Conservation (phyloP, 768 basidiomycete genomes). For the Infundibulicybe gibba region DNA sequence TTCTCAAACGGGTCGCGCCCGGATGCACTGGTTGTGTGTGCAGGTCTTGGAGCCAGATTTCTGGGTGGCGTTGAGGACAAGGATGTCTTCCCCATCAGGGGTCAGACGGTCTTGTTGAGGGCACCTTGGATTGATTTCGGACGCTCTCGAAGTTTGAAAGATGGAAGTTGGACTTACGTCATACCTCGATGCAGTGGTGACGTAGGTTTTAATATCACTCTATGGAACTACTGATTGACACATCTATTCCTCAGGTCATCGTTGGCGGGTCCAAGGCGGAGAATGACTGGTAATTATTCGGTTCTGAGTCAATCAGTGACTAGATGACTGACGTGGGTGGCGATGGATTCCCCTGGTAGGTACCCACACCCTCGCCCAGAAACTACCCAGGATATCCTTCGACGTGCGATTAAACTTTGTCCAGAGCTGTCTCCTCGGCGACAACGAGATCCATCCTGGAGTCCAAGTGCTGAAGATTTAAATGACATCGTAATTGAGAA, state of each 20-base stretch:
- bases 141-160: slow-evolving; percentile 35
- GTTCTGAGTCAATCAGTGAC: neutral
- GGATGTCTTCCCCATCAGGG: slow-evolving; percentile 71
- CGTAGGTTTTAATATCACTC: slow-evolving; percentile 47
- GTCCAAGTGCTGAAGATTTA: slow-evolving; percentile 47
- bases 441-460: slow-evolving; percentile 33
- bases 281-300: neutral
- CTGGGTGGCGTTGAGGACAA: slow-evolving; percentile 82
- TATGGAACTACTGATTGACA: no score
- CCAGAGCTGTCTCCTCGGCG: slow-evolving; percentile 58
- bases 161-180: slow-evolving; percentile 18
- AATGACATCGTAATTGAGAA: slow-evolving; percentile 44
- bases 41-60: slow-evolving; percentile 69
- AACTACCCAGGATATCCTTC: slow-evolving; percentile 57
- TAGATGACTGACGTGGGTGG: neutral
- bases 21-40: slow-evolving; percentile 65
- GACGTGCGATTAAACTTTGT: slow-evolving; percentile 45
- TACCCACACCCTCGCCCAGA: slow-evolving; percentile 62
- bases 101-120: slow-evolving; percentile 76
- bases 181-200: slow-evolving; percentile 23
- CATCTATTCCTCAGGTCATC: neutral
- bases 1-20: slow-evolving; percentile 23
- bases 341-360: slow-evolving; percentile 29
- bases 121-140: slow-evolving; percentile 67
- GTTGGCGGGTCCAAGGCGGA: neutral